These are phyloP conservation scores for Trichothecium sympodiale DNA, from an alignment of 2,329 filamentous ascomycete species.

Conservation along the genomic window DNA sequence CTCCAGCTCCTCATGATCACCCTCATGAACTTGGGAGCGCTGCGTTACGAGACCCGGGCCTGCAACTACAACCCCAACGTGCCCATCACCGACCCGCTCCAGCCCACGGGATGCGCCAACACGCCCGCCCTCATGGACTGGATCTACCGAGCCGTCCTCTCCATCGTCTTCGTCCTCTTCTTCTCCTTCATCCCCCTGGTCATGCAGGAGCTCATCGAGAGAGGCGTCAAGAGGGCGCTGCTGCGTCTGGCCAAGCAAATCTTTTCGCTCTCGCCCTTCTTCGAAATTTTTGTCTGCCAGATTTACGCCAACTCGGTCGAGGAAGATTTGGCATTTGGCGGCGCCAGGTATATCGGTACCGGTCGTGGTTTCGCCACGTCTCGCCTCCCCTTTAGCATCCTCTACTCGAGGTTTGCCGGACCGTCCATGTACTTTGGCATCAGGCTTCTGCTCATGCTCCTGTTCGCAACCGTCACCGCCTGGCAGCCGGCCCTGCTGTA, in stretches of 20 bases:
- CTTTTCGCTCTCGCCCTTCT: conserved; percentile 85
- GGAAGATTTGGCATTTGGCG: conserved; percentile 89
- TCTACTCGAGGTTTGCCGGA: conserved; percentile 93
- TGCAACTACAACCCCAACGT: conserved; percentile 80
- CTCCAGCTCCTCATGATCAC: conserved; percentile 98
- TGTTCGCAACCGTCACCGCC: conserved; percentile 84
- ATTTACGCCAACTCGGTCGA: conserved; percentile 96
- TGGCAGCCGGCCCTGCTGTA: conserved; percentile 86
- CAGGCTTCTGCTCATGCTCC: conserved; percentile 81
- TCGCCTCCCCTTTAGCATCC: conserved; percentile 91
- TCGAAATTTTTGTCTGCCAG: conserved; percentile 97
- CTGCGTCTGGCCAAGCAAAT: conserved; percentile 94
- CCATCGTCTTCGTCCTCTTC: conserved; percentile 99
- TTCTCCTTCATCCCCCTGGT: conserved; percentile 89
- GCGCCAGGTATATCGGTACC: conserved; percentile 95
- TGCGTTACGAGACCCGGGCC: conserved; percentile 76
- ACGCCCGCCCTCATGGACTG: conserved; percentile 79
- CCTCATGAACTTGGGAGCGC: conserved; percentile 77
- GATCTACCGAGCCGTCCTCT: conserved; percentile 87
- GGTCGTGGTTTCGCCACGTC: conserved; percentile 98
- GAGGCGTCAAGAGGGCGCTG: conserved; percentile 82
- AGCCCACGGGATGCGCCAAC: conserved; percentile 83
- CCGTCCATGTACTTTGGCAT: conserved; percentile 94
- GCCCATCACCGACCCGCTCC: conserved; percentile 82
- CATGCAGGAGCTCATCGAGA: conserved; percentile 90